Evolutionary conservation across 352 stramenopile species (phyloP).

Genomic region (Globisporangium mamillatum): DNA sequence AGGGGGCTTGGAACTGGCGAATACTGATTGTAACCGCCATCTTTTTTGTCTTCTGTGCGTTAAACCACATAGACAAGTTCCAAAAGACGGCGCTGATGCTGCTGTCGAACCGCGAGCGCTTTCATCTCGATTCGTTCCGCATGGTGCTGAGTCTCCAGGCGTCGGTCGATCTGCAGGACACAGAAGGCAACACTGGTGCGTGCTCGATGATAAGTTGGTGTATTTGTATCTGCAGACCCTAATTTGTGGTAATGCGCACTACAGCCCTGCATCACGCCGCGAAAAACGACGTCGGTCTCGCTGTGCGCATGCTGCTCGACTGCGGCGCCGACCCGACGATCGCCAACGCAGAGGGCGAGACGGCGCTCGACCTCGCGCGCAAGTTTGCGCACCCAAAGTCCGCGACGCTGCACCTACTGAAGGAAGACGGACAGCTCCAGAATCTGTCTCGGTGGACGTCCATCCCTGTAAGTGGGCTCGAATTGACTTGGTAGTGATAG

Average conservation of each 20-base stretch:
- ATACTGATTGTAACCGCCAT: background rate
- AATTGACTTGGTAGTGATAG: background rate
- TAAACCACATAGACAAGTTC: conserved; percentile 17
- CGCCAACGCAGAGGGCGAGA: conserved; percentile 43
- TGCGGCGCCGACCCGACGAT: conserved; percentile 40
- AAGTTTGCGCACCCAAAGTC: conserved; percentile 35
- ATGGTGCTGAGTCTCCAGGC: conserved; percentile 77
- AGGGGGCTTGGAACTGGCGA: background rate
- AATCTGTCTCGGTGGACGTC: conserved; percentile 34
- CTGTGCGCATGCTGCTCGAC: conserved; percentile 71
- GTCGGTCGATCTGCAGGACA: conserved; percentile 48
- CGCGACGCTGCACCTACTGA: conserved; percentile 40
- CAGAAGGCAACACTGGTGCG: conserved; percentile 67
- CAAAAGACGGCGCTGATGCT: conserved; percentile 70
- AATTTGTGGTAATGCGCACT: background rate
- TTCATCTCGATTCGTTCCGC: conserved; percentile 79
- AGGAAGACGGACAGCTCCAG: conserved; percentile 55
- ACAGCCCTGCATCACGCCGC: conserved; percentile 66
- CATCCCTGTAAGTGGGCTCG: conserved; percentile 28
- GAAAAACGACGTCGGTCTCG: conserved; percentile 54
- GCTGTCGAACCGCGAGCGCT: conserved; percentile 61
- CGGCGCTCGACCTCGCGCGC: conserved; percentile 45
- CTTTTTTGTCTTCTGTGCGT: background rate
- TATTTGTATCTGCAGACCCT: background rate
- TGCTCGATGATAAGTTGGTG: background rate